Evolutionary conservation across 2,329 filamentous ascomycete species (phyloP).

Genomic region (Penicillium sp.): DNA sequence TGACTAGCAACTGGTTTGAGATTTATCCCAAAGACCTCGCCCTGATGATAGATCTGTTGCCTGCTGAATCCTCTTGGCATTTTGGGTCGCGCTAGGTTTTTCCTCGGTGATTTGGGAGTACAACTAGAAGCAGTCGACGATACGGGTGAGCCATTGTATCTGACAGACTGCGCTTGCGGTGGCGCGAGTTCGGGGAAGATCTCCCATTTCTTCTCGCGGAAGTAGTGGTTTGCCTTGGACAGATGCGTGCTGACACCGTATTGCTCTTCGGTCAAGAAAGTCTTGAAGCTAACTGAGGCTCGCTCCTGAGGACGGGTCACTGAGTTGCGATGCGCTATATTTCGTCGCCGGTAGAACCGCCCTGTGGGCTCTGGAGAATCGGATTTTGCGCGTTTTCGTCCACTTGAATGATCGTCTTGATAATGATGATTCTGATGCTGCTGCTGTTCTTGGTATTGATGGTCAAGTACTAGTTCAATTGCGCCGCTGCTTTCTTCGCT

Average conservation of each 20-base stretch:
- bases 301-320: neutral
- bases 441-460: neutral
- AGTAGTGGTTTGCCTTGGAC: constrained; percentile 31
- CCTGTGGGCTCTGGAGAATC: neutral
- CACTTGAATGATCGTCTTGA: neutral
- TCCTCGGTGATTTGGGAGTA: neutral
- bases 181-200: constrained; percentile 38
- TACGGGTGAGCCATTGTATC: neutral
- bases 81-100: constrained; percentile 10
- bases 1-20: constrained; percentile 34
- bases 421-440: neutral
- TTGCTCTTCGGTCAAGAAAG: constrained; percentile 23
- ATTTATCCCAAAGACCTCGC: constrained; percentile 12
- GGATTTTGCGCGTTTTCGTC: neutral
- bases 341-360: neutral
- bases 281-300: constrained; percentile 17
- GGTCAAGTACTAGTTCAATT: constrained; percentile 11
- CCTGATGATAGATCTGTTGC: neutral
- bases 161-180: constrained; percentile 17
- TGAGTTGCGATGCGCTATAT: neutral
- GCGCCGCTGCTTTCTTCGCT: constrained; percentile 8
- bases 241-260: constrained; percentile 22
- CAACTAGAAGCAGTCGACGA: neutral
- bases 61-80: constrained; percentile 20
- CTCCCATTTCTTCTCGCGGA: constrained; percentile 40